Conservation (phyloP, 768 basidiomycete genomes). For the Serendipita sp. region DNA sequence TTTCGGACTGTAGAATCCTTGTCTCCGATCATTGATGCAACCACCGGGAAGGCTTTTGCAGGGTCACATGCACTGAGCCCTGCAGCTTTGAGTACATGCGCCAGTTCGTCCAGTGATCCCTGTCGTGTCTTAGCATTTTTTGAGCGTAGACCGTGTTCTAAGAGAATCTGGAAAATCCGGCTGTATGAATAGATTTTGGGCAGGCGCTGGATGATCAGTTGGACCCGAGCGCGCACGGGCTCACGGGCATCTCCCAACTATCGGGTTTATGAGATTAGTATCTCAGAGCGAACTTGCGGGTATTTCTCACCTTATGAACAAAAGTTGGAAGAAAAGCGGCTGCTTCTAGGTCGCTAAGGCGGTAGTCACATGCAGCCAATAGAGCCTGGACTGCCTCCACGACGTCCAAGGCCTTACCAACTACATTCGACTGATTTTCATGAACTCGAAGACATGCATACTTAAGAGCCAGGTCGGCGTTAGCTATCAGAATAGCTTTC, state of each 20-base stretch:
- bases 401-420: constrained; percentile 76
- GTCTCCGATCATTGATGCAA: constrained; percentile 71
- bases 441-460: constrained; percentile 82
- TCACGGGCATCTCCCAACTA: constrained; percentile 90
- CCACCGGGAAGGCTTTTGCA: constrained; percentile 55
- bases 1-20: constrained; percentile 81
- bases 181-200: constrained; percentile 89
- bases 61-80: constrained; percentile 74
- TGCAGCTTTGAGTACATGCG: constrained; percentile 57
- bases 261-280: background rate
- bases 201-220: constrained; percentile 67
- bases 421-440: constrained; percentile 79
- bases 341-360: constrained; percentile 75
- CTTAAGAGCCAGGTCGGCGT: constrained; percentile 83
- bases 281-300: background rate
- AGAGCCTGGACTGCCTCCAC: constrained; percentile 65
- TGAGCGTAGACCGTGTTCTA: constrained; percentile 77
- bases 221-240: constrained; percentile 59
- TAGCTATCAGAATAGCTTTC: constrained; percentile 57
- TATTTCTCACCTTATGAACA: constrained; percentile 54
- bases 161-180: constrained; percentile 70
- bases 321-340: constrained; percentile 77
- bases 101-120: constrained; percentile 71
- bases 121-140: constrained; percentile 87
- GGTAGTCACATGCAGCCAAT: constrained; percentile 53